phyloP scores from a whole-genome alignment of 2,329 filamentous ascomycete species.

The Colletotrichum abscissum region DNA sequence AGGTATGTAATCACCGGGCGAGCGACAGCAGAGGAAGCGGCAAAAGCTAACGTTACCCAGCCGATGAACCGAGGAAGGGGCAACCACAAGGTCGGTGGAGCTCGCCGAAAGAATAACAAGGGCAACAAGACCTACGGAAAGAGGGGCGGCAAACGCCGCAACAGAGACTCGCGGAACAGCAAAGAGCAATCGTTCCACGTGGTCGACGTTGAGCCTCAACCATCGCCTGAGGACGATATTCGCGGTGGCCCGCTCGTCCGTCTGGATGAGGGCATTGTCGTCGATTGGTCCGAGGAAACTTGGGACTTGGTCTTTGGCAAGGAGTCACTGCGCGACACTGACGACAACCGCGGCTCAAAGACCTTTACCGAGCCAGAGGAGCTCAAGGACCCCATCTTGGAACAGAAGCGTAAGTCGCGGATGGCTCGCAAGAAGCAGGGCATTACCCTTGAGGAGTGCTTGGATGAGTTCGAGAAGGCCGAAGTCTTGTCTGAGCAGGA shows the following conservation, averaged over 20 bases:
- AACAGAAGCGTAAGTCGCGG: slow-evolving; percentile 71
- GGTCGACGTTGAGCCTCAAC: slow-evolving; percentile 35
- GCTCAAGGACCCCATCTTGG: slow-evolving; percentile 72
- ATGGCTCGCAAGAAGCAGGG: slow-evolving; percentile 69
- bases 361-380: slow-evolving; percentile 66
- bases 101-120: slow-evolving; percentile 61
- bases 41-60: slow-evolving; percentile 23
- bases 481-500: slow-evolving; percentile 95
- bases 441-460: slow-evolving; percentile 87
- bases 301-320: slow-evolving; percentile 77
- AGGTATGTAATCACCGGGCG: slow-evolving; percentile 44
- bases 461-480: slow-evolving; percentile 93
- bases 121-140: slow-evolving; percentile 58
- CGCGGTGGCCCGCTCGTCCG: slow-evolving; percentile 75
- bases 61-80: slow-evolving; percentile 28
- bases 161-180: slow-evolving; percentile 52
- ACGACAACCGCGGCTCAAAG: slow-evolving; percentile 67
- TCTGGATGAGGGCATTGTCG: slow-evolving; percentile 84
- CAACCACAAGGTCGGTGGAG: slow-evolving; percentile 37
- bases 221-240: slow-evolving; percentile 38
- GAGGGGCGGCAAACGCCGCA: slow-evolving; percentile 59
- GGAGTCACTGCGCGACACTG: slow-evolving; percentile 47
- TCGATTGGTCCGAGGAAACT: slow-evolving; percentile 83
- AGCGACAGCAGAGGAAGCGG: background rate
- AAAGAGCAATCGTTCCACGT: slow-evolving; percentile 50